Conservation (phyloP, 192 early-diverging fungal species). For the Gaertneriomyces semiglobifer region DNA sequence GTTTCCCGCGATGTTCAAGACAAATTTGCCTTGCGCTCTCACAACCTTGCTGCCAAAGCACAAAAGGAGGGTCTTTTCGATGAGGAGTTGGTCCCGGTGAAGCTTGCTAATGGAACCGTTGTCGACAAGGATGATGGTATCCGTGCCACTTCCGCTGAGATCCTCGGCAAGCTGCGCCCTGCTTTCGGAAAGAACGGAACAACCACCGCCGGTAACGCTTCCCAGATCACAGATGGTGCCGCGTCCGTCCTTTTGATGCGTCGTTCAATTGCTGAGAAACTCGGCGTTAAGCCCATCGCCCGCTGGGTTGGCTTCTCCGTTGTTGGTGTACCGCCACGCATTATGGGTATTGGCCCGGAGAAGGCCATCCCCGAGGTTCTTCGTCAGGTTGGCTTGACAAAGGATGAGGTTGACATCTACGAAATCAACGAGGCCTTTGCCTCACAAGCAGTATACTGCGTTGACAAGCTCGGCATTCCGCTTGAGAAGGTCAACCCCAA, state of each 20-base stretch:
- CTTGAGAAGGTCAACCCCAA: constrained; percentile 94
- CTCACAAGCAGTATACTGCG: constrained; percentile 90
- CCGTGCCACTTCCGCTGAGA: constrained; percentile 76
- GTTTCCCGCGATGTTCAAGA: constrained; percentile 88
- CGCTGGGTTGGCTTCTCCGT: constrained; percentile 83
- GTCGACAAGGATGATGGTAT: constrained; percentile 91
- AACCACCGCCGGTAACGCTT: constrained; percentile 94
- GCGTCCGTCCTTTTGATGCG: constrained; percentile 87
- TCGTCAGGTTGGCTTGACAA: constrained; percentile 69
- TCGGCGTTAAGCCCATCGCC: constrained; percentile 79
- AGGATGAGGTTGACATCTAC: constrained; percentile 79
- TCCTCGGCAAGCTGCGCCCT: constrained; percentile 80
- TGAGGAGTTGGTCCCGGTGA: constrained; percentile 85
- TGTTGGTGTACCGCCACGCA: constrained; percentile 85
- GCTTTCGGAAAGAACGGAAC: constrained; percentile 82
- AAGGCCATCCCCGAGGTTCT: constrained; percentile 87
- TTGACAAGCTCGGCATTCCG: constrained; percentile 82
- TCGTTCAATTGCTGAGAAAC: constrained; percentile 82
- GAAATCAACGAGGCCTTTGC: constrained; percentile 99
- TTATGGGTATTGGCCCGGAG: constrained; percentile 98
- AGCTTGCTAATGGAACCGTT: constrained; percentile 77
- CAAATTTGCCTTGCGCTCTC: constrained; percentile 79
- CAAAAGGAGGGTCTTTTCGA: constrained; percentile 89
- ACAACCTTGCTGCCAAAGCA: constrained; percentile 77
- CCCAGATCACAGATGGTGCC: constrained; percentile 97